These are phyloP conservation scores for Nannochloropsis oceanica DNA, from an alignment of 108 stramenopile species.

Conservation along the genomic window DNA sequence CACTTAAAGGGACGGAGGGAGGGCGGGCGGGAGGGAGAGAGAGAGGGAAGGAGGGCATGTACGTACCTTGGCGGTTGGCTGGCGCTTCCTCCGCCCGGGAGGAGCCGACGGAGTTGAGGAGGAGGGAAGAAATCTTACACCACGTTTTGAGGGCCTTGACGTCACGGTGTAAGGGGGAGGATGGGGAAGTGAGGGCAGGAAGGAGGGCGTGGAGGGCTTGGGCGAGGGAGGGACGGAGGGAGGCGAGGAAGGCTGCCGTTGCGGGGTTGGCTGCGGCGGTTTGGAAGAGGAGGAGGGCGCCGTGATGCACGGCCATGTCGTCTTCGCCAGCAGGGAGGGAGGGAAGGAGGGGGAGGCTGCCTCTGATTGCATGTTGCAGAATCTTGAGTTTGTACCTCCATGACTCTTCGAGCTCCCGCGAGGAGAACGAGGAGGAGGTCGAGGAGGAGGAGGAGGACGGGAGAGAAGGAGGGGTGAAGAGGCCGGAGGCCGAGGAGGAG, in stretches of 20 bases:
- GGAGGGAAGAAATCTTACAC: neutral
- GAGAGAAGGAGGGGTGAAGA: neutral
- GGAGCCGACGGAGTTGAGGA: neutral
- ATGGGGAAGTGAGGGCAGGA: neutral
- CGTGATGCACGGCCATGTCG: neutral
- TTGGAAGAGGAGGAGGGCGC: neutral
- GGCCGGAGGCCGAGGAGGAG: neutral
- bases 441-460: neutral
- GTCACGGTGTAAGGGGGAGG: neutral
- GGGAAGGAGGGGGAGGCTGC: slow-evolving; percentile 6
- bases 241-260: neutral
- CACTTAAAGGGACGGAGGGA: neutral
- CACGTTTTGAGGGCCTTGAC: neutral
- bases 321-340: slow-evolving; percentile 5
- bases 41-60: neutral
- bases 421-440: neutral
- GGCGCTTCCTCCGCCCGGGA: neutral
- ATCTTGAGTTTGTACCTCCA: slow-evolving; percentile 19
- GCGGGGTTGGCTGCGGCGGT: neutral
- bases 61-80: neutral
- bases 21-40: neutral
- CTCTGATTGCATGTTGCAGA: slow-evolving; percentile 13
- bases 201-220: neutral
- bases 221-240: neutral
- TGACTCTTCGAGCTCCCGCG: neutral